Conservation (phyloP, 2,329 filamentous ascomycete genomes). For the Alternaria arbusti region DNA sequence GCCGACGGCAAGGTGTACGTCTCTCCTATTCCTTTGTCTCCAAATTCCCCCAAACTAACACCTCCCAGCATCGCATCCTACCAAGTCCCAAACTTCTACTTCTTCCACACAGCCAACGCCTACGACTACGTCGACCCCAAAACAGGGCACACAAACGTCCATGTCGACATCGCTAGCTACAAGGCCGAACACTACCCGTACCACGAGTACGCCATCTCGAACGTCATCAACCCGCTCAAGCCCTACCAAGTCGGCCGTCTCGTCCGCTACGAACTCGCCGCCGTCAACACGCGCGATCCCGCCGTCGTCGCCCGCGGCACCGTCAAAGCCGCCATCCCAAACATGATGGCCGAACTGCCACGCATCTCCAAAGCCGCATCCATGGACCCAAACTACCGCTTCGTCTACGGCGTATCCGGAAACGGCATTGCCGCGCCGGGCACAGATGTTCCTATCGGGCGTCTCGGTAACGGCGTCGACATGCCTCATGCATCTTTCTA, state of each 20-base stretch:
- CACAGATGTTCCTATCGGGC: background rate
- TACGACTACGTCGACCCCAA: conserved; percentile 1
- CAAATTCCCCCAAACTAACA: background rate
- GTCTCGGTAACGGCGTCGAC: background rate
- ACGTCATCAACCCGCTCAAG: background rate
- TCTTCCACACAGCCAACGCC: background rate
- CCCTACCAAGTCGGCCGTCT: background rate
- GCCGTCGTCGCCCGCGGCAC: background rate
- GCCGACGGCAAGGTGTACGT: background rate
- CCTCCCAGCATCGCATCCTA: background rate
- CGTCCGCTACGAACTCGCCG: background rate
- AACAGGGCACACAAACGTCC: background rate
- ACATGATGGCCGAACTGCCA: background rate
- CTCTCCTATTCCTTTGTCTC: background rate
- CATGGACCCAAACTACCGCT: background rate
- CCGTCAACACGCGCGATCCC: background rate
- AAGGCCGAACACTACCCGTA: background rate
- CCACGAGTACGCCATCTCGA: background rate
- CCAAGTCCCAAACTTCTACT: background rate
- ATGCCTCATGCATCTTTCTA: background rate
- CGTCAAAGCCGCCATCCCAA: background rate
- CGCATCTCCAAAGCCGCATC: background rate
- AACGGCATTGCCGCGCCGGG: background rate
- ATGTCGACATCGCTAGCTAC: background rate
- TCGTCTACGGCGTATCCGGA: background rate